These are phyloP conservation scores for Rhodamnia rubescens DNA, from an alignment of 345 rosid genomes.

Conservation along the genomic window DNA sequence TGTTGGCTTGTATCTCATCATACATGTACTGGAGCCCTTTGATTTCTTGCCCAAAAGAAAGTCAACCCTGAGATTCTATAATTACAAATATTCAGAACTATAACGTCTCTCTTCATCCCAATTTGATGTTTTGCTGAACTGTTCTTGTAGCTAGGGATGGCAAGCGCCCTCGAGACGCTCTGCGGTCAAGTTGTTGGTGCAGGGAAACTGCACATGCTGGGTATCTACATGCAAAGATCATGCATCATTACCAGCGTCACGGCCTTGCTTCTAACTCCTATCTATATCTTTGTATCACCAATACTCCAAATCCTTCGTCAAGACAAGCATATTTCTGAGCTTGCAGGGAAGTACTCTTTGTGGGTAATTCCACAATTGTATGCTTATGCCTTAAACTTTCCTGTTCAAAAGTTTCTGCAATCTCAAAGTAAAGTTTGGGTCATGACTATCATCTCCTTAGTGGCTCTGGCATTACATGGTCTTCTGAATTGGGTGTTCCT, in stretches of 20 bases:
- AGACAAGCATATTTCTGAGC: slow-evolving; percentile 23
- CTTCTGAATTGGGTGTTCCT: slow-evolving; percentile 33
- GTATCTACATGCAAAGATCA: slow-evolving; percentile 45
- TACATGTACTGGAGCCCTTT: background rate
- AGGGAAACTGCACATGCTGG: slow-evolving; percentile 33
- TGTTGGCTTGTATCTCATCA: background rate
- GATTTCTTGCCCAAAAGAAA: background rate
- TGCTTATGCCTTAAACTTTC: slow-evolving; percentile 35
- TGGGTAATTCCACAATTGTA: slow-evolving; percentile 38
- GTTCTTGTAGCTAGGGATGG: slow-evolving; percentile 40
- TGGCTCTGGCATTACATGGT: slow-evolving; percentile 20
- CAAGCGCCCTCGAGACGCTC: slow-evolving; percentile 52
- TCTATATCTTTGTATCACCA: slow-evolving; percentile 30
- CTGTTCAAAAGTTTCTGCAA: slow-evolving; percentile 42
- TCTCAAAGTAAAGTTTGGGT: slow-evolving; percentile 45
- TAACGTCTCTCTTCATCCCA: background rate
- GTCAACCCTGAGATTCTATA: background rate
- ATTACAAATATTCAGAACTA: background rate
- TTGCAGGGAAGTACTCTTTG: slow-evolving; percentile 28
- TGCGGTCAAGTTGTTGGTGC: slow-evolving; percentile 59
- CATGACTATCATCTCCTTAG: slow-evolving; percentile 26
- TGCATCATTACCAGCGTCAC: slow-evolving; percentile 25
- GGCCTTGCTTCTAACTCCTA: slow-evolving; percentile 23
- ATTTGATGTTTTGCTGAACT: background rate
- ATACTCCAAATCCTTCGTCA: slow-evolving; percentile 27